These are phyloP conservation scores for Bolboschoenus planiculmis DNA, from an alignment of 176 grass and related monocot genomes.

Conservation along the genomic window DNA sequence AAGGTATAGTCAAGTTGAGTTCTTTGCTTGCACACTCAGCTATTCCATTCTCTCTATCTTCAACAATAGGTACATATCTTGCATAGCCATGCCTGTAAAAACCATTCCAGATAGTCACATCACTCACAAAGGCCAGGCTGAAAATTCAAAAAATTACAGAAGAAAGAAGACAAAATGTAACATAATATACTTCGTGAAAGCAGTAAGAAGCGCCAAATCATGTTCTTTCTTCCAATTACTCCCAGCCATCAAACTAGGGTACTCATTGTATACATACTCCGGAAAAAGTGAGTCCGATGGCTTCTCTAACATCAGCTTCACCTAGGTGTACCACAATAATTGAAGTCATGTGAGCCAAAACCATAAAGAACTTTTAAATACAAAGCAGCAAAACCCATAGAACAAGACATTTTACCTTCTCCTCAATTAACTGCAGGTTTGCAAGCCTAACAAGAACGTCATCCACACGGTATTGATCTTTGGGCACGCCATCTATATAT, in stretches of 20 bases:
- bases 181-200: constrained; percentile 12
- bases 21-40: constrained; percentile 59
- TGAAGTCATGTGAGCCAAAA: constrained; percentile 17
- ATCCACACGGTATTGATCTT: constrained; percentile 69
- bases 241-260: constrained; percentile 24
- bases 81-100: constrained; percentile 87
- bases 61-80: constrained; percentile 90
- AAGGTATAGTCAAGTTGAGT: constrained; percentile 65
- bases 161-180: not conserved
- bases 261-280: constrained; percentile 30
- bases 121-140: not conserved
- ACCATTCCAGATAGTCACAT: constrained; percentile 17
- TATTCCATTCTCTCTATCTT: constrained; percentile 70
- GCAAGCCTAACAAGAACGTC: constrained; percentile 75
- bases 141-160: not conserved
- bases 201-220: not conserved
- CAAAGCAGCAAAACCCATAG: not conserved
- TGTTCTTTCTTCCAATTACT: constrained; percentile 34
- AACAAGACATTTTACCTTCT: constrained; percentile 57
- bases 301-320: constrained; percentile 16
- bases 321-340: constrained; percentile 9
- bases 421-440: constrained; percentile 79
- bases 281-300: constrained; percentile 22
- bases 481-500: constrained; percentile 87
- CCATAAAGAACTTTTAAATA: not conserved